Percentiles rank a stretch among this genome's conserved stretches.
Evolutionary conservation across 2,329 filamentous ascomycete genomes (phyloP).

Genomic region (Pseudocercospora pini-densiflorae): DNA sequence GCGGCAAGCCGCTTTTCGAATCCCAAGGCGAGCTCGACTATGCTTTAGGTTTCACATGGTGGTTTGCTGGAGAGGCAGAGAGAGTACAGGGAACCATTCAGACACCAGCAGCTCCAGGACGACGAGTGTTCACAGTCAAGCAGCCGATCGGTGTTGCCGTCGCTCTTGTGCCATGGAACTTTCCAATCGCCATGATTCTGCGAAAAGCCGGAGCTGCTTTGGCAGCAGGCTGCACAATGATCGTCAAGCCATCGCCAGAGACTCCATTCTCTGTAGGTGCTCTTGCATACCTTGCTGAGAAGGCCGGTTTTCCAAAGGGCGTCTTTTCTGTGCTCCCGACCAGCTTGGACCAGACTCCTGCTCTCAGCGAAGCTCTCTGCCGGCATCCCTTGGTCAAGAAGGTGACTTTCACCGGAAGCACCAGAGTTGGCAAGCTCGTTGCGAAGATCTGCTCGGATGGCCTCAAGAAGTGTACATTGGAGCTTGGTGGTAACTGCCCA

Average conservation of each 20-base stretch:
- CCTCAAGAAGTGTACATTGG: constrained; percentile 67
- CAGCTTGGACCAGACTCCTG: constrained; percentile 59
- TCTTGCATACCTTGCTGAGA: constrained; percentile 58
- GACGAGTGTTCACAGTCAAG: constrained; percentile 73
- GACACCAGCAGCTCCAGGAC: constrained; percentile 62
- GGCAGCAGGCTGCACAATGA: constrained; percentile 75
- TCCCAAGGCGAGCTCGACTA: constrained; percentile 60
- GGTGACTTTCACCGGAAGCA: constrained; percentile 65
- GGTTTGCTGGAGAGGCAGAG: constrained; percentile 65
- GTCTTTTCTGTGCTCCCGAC: constrained; percentile 67
- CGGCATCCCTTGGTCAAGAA: constrained; percentile 65
- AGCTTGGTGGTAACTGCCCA: constrained; percentile 68
- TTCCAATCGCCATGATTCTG: constrained; percentile 59
- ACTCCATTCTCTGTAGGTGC: constrained; percentile 63
- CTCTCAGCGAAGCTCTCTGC: constrained; percentile 59
- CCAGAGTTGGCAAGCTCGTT: constrained; percentile 65
- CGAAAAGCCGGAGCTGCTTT: constrained; percentile 70
- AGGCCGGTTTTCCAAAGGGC: constrained; percentile 63
- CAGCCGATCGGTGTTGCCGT: constrained; percentile 72
- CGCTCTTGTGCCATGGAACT: constrained; percentile 75
- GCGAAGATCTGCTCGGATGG: constrained; percentile 63
- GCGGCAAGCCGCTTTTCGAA: constrained; percentile 58
- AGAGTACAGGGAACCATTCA: constrained; percentile 66
- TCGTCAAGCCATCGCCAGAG: constrained; percentile 73
- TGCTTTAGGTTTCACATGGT: constrained; percentile 59